Evolutionary conservation across 306 rosid species (phyloP).

Genomic region (Rosa lucieae): DNA sequence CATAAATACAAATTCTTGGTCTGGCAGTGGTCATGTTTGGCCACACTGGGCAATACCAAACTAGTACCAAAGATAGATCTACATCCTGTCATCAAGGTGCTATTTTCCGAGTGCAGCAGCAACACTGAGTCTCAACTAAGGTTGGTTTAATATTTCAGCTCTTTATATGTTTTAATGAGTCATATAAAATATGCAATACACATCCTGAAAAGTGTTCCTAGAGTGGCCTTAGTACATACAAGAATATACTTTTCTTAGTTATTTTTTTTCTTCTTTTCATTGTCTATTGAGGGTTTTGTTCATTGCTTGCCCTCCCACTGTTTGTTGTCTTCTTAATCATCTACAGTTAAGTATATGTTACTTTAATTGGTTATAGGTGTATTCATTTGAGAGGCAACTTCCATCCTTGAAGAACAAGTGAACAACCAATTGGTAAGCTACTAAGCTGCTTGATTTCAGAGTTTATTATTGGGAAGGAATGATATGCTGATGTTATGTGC

Average conservation of each 20-base stretch:
- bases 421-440: too few species aligned
- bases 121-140: slow-evolving; percentile 58
- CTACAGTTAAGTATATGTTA: too few species aligned
- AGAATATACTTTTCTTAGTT: not conserved
- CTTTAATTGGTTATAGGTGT: too few species aligned
- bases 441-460: too few species aligned
- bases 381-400: too few species aligned
- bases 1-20: slow-evolving; percentile 70
- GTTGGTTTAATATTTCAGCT: slow-evolving; percentile 36
- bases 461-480: too few species aligned
- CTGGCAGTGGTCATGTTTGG: slow-evolving; percentile 53
- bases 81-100: slow-evolving; percentile 66
- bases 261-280: too few species aligned
- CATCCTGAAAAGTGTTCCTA: not conserved
- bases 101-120: slow-evolving; percentile 53
- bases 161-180: not conserved
- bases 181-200: not conserved
- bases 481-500: too few species aligned
- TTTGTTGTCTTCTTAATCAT: too few species aligned
- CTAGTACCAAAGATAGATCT: slow-evolving; percentile 48
- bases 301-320: too few species aligned
- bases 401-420: too few species aligned
- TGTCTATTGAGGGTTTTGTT: too few species aligned
- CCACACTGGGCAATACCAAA: slow-evolving; percentile 30
- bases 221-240: not conserved